phyloP scores from a whole-genome alignment of 805 yeast genomes.

The Middelhovenomyces tepae region DNA sequence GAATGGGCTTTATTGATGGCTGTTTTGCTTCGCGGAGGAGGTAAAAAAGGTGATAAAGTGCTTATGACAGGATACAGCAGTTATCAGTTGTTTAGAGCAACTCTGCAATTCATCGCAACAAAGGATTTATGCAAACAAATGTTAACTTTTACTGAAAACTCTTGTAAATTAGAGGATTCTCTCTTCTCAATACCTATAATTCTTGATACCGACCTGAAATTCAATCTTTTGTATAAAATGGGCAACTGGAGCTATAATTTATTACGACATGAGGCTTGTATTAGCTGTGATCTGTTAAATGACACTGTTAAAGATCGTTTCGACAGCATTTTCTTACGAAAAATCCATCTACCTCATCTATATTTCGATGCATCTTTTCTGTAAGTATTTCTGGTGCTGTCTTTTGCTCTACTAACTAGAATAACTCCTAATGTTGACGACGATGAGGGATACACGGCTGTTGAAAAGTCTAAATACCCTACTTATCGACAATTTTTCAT shows the following conservation, averaged over 20 bases:
- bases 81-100: slow-evolving; percentile 88
- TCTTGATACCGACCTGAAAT: slow-evolving; percentile 30
- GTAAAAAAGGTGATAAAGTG: slow-evolving; percentile 63
- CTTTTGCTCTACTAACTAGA: too few species aligned
- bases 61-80: slow-evolving; percentile 83
- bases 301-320: slow-evolving; percentile 82
- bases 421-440: slow-evolving; percentile 13
- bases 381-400: too few species aligned
- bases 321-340: slow-evolving; percentile 62
- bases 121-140: slow-evolving; percentile 45
- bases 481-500: slow-evolving; percentile 59
- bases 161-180: slow-evolving; percentile 3
- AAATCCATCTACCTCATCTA: slow-evolving; percentile 38
- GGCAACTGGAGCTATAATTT: slow-evolving; percentile 54
- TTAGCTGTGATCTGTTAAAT: slow-evolving; percentile 58
- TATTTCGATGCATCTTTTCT: slow-evolving; percentile 56
- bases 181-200: slow-evolving; percentile 5
- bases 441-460: slow-evolving; percentile 48
- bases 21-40: slow-evolving; percentile 68
- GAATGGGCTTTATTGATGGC: slow-evolving; percentile 81
- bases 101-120: slow-evolving; percentile 70
- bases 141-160: slow-evolving; percentile 10
- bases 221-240: slow-evolving; percentile 78
- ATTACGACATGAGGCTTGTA: slow-evolving; percentile 56
- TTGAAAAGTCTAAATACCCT: slow-evolving; percentile 62